A percentile compares a stretch with the other conserved stretches of the same genome.
Conservation (phyloP, 352 stramenopile genomes). For the Phytophthora sojae region DNA sequence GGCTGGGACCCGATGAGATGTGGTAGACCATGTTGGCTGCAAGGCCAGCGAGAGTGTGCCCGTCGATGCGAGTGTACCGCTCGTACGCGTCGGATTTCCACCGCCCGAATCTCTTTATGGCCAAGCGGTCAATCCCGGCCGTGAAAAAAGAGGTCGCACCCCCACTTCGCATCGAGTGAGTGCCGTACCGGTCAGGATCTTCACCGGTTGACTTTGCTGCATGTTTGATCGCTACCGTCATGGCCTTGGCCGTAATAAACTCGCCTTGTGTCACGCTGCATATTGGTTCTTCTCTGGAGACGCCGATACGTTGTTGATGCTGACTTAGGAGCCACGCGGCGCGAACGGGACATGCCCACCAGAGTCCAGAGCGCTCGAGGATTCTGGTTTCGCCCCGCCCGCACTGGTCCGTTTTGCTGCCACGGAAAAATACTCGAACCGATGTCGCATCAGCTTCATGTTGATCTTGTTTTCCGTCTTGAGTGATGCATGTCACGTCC, state of each 20-base stretch:
- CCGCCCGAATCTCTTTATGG: no score
- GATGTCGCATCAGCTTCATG: no score
- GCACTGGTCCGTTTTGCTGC: slow-evolving; percentile 13
- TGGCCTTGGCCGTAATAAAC: neutral
- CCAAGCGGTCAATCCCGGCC: slow-evolving; percentile 10
- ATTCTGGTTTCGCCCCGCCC: neutral
- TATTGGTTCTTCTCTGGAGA: no score
- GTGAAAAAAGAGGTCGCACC: slow-evolving; percentile 22
- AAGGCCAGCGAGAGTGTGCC: neutral
- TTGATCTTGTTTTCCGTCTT: neutral
- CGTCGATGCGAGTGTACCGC: slow-evolving; percentile 15
- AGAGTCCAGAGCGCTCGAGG: slow-evolving; percentile 4
- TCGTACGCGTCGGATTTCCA: slow-evolving; percentile 24
- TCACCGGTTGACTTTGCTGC: neutral
- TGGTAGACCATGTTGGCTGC: slow-evolving; percentile 2
- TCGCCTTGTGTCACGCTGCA: no score
- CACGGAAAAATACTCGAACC: neutral
- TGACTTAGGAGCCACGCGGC: slow-evolving; percentile 3
- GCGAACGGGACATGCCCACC: slow-evolving; percentile 12
- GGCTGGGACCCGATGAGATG: no score
- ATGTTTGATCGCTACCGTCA: slow-evolving; percentile 8
- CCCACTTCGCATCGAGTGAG: slow-evolving; percentile 21
- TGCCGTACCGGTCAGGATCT: neutral
- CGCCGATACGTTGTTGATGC: neutral
- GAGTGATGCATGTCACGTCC: neutral